Percentiles rank a stretch among this genome's conserved stretches.
phyloP scores from a whole-genome alignment of 108 stramenopile genomes.

The Nannochloropsis oceanica region DNA sequence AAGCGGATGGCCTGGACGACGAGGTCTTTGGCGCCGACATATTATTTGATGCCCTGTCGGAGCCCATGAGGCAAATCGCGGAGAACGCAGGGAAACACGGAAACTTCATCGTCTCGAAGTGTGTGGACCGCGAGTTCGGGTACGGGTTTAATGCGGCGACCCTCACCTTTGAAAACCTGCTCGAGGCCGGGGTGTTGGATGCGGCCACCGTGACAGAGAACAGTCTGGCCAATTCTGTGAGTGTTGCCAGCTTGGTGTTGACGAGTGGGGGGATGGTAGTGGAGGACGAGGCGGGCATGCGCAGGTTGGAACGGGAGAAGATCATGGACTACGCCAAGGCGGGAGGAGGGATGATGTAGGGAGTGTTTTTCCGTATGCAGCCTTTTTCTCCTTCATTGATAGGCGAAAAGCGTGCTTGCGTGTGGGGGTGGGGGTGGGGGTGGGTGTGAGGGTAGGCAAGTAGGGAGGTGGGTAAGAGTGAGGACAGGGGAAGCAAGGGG shows the following conservation, averaged over 20 bases:
- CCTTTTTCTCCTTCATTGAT: too few species aligned
- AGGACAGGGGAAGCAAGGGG: too few species aligned
- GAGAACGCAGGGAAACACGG: slow-evolving; percentile 66
- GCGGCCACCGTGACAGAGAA: slow-evolving; percentile 92
- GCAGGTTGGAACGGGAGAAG: slow-evolving; percentile 54
- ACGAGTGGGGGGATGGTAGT: slow-evolving; percentile 88
- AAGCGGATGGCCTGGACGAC: slow-evolving; percentile 51
- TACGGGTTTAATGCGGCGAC: slow-evolving; percentile 82
- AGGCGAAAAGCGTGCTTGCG: too few species aligned
- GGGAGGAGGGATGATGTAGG: background rate
- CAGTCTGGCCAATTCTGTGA: slow-evolving; percentile 81
- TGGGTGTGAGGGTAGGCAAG: too few species aligned
- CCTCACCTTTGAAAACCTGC: slow-evolving; percentile 61
- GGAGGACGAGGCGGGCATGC: slow-evolving; percentile 63
- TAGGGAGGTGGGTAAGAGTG: too few species aligned
- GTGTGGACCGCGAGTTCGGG: slow-evolving; percentile 48
- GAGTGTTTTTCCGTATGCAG: background rate
- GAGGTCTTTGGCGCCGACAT: slow-evolving; percentile 65
- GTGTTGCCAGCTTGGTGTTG: slow-evolving; percentile 79
- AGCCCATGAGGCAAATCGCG: slow-evolving; percentile 77
- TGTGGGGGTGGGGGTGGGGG: background rate
- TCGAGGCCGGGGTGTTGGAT: slow-evolving; percentile 75
- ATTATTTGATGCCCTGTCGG: slow-evolving; percentile 61
- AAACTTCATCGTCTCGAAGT: slow-evolving; percentile 15
- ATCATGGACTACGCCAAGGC: slow-evolving; percentile 49